These are phyloP conservation scores for Scedosporium dehoogii DNA, from an alignment of 2,329 filamentous ascomycete species.

Conservation along the genomic window DNA sequence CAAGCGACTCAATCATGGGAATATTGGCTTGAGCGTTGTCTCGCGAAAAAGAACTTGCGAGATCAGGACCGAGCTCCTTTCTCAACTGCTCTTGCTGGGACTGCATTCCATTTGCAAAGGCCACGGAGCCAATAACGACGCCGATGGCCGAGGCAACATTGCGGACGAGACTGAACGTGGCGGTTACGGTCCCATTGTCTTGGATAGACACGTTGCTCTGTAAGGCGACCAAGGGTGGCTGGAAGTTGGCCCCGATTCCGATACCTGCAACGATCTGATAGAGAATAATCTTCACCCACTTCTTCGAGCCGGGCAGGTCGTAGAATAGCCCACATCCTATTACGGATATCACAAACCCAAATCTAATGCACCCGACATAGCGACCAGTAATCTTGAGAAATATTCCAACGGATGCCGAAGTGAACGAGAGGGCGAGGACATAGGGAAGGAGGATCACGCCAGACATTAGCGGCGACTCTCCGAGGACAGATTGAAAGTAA, in stretches of 20 bases:
- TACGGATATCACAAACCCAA: not conserved
- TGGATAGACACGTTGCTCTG: conserved; percentile 49
- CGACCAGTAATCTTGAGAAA: conserved; percentile 26
- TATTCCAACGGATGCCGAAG: conserved; percentile 41
- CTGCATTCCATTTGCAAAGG: conserved; percentile 29
- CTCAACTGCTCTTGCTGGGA: conserved; percentile 16
- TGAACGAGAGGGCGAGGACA: conserved; percentile 45
- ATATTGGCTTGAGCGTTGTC: not conserved
- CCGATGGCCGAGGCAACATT: conserved; percentile 47
- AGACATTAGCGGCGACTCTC: conserved; percentile 25
- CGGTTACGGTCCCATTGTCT: conserved; percentile 54
- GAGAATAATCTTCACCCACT: conserved; percentile 36
- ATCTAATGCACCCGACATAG: not conserved
- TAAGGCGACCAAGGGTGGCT: conserved; percentile 51
- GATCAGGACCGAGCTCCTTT: not conserved
- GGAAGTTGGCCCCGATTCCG: conserved; percentile 53
- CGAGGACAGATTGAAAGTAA: conserved; percentile 61
- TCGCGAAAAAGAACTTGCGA: not conserved
- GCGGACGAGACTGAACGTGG: conserved; percentile 50
- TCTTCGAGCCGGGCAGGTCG: conserved; percentile 39
- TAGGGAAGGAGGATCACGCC: conserved; percentile 30
- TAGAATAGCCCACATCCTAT: conserved; percentile 50
- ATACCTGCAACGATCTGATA: conserved; percentile 50
- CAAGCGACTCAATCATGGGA: not conserved
- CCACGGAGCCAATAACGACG: conserved; percentile 42